Evolutionary conservation across 140 eudicot species (phyloP), one percentile per base, ranked within the genome.

Genomic region (Bidens hawaiensis): DNA sequence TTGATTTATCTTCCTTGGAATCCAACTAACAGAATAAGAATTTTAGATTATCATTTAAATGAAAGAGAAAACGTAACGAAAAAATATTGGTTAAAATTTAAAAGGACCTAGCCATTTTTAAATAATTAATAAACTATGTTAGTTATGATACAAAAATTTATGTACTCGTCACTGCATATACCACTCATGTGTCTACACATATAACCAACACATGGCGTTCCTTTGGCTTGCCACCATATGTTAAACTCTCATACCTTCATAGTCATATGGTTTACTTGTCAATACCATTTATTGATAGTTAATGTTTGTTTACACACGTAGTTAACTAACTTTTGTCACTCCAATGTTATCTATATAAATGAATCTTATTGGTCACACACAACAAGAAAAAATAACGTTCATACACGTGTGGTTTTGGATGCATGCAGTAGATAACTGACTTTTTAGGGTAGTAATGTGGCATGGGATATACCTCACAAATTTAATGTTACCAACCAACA

Each of bases 261-360:
- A n/a, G 43, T 13, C 43, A 36, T 36, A 36, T 36, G 43, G 2
- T 36, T 30, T 36, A 36, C 15, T 36, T 36, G 43, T 36, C 43
- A 36, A 7, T 36, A 38, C 14, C 27, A 48, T 17, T 48, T 10
- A 48, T 2, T 21, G 27, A 19, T 51, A 51, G 62, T 31, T 55
- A 27, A 43, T 50, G 58, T 43, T 28, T 25, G 57, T 68, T 57
- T 43, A 25, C 59, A 28, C 50, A 57, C 67, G 47, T 43, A 25
- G 48, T 68, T 43, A 46, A 36, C 45, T 52, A 46, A 15, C 6
- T 15, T 56, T 68, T 28, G 38, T 28, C 31, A 50, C 40, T 23
- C 63, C 51, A 18, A 53, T 38, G 27, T 66, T 38, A 36, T 1
- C 8, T n/a, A 64, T 11, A 2, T 42, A 34, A 60, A 47, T 60